Evolutionary conservation across 2,329 filamentous ascomycete species (phyloP), one percentile per base, ranked within the genome.

Genomic region (Diaporthe capsici): DNA sequence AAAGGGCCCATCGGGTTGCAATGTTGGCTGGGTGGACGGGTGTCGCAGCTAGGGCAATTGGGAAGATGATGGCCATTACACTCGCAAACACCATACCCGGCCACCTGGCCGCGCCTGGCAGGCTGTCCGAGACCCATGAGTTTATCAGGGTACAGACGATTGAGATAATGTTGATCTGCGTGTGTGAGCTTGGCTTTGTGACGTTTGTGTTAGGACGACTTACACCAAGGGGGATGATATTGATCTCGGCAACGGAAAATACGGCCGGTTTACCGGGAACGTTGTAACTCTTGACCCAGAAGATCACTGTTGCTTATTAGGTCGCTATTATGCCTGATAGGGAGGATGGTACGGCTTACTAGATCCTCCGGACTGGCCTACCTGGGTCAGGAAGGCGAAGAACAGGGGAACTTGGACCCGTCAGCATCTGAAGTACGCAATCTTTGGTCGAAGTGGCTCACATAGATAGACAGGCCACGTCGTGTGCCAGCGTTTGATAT

Each of bases 401-500:
- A 68, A 68, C 13, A 53, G 2, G 22, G 65, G 65, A 34, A 68
- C 47, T 68, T n/a, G 1, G 9, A 2, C 22, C 10, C 17, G 47
- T 68, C 44, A 67, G 63, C 9, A 37, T 20, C 13, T 13, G 2
- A 51, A 8, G 1, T 3, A 2, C 3, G 6, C 2, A 37, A 2
- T 0, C 1, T 7, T n/a, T 22, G 20, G 7, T 28, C 7, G 22
- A 15, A 6, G 9, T 0, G 4, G 3, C 65, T 25, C 13, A 68
- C 65, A 82, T 4, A 82, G 72, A 37, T 80, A 82, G 1, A 81
- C 80, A 37, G 81, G 80, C 81, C 81, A 82, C 20, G 80, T 81
- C 20, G 76, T 78, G 74, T 82, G 80, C 80, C 81, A 82, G 13
- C 80, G 78, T 63, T 79, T 79, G 10, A 82, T 78, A 39, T 81